Conservation (phyloP, 805 yeast genomes). For the Yarrowia sp. region DNA sequence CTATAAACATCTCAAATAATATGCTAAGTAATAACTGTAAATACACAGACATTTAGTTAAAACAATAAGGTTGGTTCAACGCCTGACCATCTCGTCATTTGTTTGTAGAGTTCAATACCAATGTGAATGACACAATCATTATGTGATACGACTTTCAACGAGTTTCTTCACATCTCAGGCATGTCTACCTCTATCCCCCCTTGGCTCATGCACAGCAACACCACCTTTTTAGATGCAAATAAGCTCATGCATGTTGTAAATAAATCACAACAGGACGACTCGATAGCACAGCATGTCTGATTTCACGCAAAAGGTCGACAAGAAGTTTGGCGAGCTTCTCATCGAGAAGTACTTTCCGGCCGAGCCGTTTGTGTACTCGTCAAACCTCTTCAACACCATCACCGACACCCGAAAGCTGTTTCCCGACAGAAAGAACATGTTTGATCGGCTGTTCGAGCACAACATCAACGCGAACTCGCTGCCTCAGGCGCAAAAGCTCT, state of each 20-base stretch:
- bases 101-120: too few species aligned
- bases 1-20: too few species aligned
- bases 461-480: not conserved
- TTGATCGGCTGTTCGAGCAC: slow-evolving; percentile 2
- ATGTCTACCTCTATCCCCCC: too few species aligned
- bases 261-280: not conserved
- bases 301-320: not conserved
- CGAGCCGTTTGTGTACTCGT: slow-evolving; percentile 1
- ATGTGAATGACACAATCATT: too few species aligned
- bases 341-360: not conserved
- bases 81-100: too few species aligned
- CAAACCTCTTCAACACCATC: not conserved
- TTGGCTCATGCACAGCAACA: too few species aligned
- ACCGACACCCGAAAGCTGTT: not conserved
- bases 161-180: too few species aligned
- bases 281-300: not conserved
- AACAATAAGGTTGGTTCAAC: too few species aligned
- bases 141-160: too few species aligned
- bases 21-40: too few species aligned
- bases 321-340: slow-evolving; percentile 1
- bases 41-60: too few species aligned
- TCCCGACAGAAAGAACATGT: slow-evolving; percentile 15
- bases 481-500: not conserved
- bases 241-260: not conserved
- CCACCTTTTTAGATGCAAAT: too few species aligned